A percentile compares a stretch with the other conserved stretches of the same genome.
phyloP scores from a whole-genome alignment of 176 grass and related monocot genomes.

The Rhynchospora tenuis region DNA sequence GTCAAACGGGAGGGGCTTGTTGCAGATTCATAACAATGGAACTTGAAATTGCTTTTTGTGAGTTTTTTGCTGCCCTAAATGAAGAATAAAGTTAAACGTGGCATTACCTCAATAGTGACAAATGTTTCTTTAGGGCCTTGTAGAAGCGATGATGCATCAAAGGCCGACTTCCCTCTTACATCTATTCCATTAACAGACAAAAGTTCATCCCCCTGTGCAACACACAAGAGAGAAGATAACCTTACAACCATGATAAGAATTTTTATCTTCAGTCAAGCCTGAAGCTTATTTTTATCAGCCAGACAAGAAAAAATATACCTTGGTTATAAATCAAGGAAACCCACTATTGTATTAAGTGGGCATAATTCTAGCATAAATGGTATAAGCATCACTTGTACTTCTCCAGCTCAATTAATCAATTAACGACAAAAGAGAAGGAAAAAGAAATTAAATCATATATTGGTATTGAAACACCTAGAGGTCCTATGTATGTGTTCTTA shows the following conservation, averaged over 20 bases:
- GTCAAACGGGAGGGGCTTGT: neutral
- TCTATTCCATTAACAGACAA: slow-evolving; percentile 79
- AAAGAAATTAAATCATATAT: neutral
- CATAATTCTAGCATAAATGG: neutral
- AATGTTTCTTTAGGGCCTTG: slow-evolving; percentile 94
- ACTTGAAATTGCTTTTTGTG: neutral
- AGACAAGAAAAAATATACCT: neutral
- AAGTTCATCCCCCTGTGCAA: slow-evolving; percentile 80
- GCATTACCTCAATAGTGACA: slow-evolving; percentile 76
- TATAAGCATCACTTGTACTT: neutral
- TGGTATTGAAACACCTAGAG: neutral
- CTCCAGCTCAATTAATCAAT: neutral
- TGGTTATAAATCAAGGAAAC: neutral
- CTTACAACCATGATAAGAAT: neutral
- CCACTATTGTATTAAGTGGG: neutral
- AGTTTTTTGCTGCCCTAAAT: neutral
- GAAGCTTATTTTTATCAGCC: neutral
- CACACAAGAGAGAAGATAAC: slow-evolving; percentile 18
- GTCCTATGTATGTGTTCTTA: neutral
- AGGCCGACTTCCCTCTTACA: slow-evolving; percentile 83
- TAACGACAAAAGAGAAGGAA: neutral
- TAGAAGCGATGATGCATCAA: slow-evolving; percentile 84
- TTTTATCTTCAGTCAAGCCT: slow-evolving; percentile 5
- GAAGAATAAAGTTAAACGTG: slow-evolving; percentile 14
- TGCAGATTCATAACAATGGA: neutral